Evolutionary conservation across 2,329 filamentous ascomycete species (phyloP), one percentile per base, ranked within the genome.

Genomic region (Hypomyces perniciosus): DNA sequence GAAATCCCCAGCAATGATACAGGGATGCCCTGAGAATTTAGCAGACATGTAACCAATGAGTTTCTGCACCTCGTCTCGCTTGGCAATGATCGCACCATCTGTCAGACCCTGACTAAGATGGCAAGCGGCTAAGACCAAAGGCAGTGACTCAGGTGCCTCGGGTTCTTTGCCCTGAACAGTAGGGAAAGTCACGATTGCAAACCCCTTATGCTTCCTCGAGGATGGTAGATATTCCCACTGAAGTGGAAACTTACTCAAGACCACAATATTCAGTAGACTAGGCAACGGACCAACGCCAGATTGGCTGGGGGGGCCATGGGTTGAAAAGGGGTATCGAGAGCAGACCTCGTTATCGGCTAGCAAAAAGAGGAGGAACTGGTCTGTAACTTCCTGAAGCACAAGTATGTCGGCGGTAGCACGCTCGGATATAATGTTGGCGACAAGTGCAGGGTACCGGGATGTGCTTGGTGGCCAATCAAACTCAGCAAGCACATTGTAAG

Each of bases 371-470:
- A 87, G 72, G 53, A 86, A 84, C 38, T 79, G 72, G 54, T 86
- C 82, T 0, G 81, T 84, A 1, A 86, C 78, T 65, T 86, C 84
- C 61, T 86, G 76, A 5, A 87, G 70, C 3, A 79, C 67, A 7
- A 80, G 56, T 3, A 79, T 63, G 50, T 80, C 76, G 6, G 77
- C 68, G 1, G 59, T 52, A 3, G 75, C 74, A 6, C 65, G 61
- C 4, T 61, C 50, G 0, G 71, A 69, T 4, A 79, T 59, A 2
- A 80, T 62, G 50, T 72, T 78, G 6, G 63, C 58, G 20, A 77
- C 52, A 42, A 80, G 58, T 6, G 72, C 57, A 2, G 71, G 62
- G 51, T 78, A 72, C 30, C 77, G 68, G 13, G 57, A 56, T 12
- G 63, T 60, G 6, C 66, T 68, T 3, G 75, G 70, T 1, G 77